Evolutionary conservation across 2,329 filamentous ascomycete species (phyloP).

Genomic region (Cytospora chrysosperma): DNA sequence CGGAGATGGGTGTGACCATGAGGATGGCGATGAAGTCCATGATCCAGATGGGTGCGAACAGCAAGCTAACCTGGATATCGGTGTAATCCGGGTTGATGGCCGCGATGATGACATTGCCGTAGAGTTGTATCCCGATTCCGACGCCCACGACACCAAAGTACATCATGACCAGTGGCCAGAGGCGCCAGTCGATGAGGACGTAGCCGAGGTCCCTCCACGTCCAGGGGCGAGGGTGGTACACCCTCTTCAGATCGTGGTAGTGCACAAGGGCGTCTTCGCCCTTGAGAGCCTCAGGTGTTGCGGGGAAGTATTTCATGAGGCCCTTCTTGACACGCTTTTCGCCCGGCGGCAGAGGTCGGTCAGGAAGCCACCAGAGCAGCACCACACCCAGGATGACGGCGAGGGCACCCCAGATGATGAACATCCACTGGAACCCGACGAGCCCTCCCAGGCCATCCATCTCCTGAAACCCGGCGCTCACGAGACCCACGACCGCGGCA

Average conservation of each 20-base stretch:
- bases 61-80: conserved; percentile 72
- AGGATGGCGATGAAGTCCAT: conserved; percentile 89
- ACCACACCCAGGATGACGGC: conserved; percentile 69
- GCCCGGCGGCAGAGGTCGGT: conserved; percentile 76
- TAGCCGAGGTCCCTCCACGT: conserved; percentile 64
- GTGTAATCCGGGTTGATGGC: conserved; percentile 73
- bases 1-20: conserved; percentile 79
- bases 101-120: conserved; percentile 82
- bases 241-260: conserved; percentile 77
- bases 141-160: conserved; percentile 95
- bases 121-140: conserved; percentile 85
- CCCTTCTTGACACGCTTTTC: conserved; percentile 50
- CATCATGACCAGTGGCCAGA: conserved; percentile 86
- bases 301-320: conserved; percentile 65
- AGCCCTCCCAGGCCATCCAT: conserved; percentile 79
- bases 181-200: conserved; percentile 80
- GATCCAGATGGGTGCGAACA: conserved; percentile 92
- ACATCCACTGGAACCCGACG: conserved; percentile 90
- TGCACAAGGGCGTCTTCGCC: conserved; percentile 79
- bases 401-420: conserved; percentile 79
- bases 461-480: conserved; percentile 86
- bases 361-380: conserved; percentile 88
- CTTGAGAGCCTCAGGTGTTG: conserved; percentile 66
- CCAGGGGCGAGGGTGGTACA: conserved; percentile 77
- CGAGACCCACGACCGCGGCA: conserved; percentile 82